Evolutionary conservation across 2,329 filamentous ascomycete species (phyloP).

Genomic region (Simplicillium sp.): DNA sequence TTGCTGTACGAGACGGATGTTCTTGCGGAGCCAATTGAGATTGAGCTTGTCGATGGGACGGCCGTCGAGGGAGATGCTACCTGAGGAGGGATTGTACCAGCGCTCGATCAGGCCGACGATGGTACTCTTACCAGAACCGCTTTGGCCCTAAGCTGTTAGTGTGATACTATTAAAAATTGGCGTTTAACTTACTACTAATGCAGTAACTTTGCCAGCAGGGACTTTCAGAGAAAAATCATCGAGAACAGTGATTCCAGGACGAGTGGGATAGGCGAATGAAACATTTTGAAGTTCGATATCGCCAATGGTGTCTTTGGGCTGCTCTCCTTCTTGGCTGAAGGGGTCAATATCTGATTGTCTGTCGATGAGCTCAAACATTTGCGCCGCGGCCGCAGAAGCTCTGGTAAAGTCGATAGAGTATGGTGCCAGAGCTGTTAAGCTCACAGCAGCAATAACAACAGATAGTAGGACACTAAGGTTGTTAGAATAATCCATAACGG

Average conservation of each 20-base stretch:
- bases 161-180: background rate
- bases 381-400: conserved; percentile 22
- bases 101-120: conserved; percentile 28
- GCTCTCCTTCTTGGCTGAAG: conserved; percentile 20
- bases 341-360: conserved; percentile 25
- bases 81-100: conserved; percentile 25
- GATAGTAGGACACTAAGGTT: conserved; percentile 24
- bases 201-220: conserved; percentile 34
- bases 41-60: conserved; percentile 22
- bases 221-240: conserved; percentile 30
- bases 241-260: conserved; percentile 30
- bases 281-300: conserved; percentile 28
- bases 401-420: conserved; percentile 27
- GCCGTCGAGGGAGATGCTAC: conserved; percentile 26
- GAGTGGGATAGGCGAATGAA: conserved; percentile 33
- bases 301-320: conserved; percentile 18
- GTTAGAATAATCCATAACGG: background rate
- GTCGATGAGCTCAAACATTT: conserved; percentile 28
- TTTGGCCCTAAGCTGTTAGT: conserved; percentile 17
- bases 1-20: conserved; percentile 27
- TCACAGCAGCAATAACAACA: conserved; percentile 26
- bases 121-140: conserved; percentile 29
- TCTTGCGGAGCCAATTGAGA: conserved; percentile 27
- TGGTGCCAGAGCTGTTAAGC: conserved; percentile 24
- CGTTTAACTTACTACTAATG: conserved; percentile 29